Conservation (phyloP, 208 protist genomes). For the Sergeia podlipaevii region DNA sequence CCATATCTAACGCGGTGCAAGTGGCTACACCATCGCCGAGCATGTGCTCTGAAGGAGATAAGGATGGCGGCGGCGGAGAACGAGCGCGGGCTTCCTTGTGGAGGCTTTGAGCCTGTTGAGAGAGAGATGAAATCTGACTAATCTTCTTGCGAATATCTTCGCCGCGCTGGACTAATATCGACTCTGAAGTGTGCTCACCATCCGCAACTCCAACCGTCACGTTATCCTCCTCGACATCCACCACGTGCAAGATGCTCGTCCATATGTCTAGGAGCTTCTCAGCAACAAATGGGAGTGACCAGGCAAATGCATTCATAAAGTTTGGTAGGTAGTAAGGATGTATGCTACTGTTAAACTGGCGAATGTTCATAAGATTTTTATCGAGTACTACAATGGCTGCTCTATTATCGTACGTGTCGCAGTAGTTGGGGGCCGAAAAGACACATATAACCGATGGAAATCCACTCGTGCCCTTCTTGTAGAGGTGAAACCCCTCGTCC, state of each 20-base stretch:
- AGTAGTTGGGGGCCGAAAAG: slow-evolving; percentile 98
- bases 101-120: no score
- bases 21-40: no score
- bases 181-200: background rate
- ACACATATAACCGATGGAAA: slow-evolving; percentile 97
- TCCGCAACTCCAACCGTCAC: slow-evolving; percentile 1
- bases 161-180: slow-evolving; percentile 26
- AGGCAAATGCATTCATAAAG: slow-evolving; percentile 97
- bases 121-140: no score
- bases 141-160: slow-evolving; percentile 59
- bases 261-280: slow-evolving; percentile 94
- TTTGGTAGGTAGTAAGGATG: slow-evolving; percentile 98
- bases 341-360: slow-evolving; percentile 93
- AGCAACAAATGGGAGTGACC: slow-evolving; percentile 96
- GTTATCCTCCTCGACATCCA: slow-evolving; percentile 54
- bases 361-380: slow-evolving; percentile 96
- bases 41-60: no score
- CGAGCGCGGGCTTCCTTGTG: no score
- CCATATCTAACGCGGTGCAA: no score
- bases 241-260: slow-evolving; percentile 71
- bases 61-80: no score
- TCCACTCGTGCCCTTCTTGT: slow-evolving; percentile 85
- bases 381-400: slow-evolving; percentile 92
- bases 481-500: slow-evolving; percentile 91
- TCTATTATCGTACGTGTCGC: slow-evolving; percentile 97